Base-by-base conservation (phyloP, 1,284 basidiomycete genomes). In the Rhodotorula sp. region DNA sequence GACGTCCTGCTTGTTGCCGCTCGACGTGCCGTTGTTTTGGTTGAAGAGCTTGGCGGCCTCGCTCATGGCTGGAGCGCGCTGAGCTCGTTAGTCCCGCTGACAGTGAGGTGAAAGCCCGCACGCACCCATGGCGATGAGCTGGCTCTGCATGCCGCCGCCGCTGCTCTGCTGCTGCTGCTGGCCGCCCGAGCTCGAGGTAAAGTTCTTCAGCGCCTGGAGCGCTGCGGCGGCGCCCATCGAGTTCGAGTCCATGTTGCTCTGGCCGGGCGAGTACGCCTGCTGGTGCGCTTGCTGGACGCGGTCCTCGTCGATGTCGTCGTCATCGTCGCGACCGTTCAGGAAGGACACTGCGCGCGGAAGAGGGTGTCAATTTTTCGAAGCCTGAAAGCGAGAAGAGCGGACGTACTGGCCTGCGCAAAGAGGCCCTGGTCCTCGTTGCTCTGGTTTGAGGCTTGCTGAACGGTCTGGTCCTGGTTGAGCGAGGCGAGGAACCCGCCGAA, bases 1-100 rank as follows among this genome's bases (percentile, higher is more conserved):
- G 37, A 78, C 81, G 39, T 80, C 79, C 76, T 82, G 80, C 78
- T 82, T 80, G 32, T 73, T 75, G 29, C 60, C 60, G 54, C 74
- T 72, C 17, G 78, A 75, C 46, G 80, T 72, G n/a, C 81, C 81
- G 46, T 78, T 71, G 67, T 80, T 80, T 72, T 77, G 70, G 75
- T 80, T 77, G 67, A 79, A 77, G 51, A 79, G 65, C 54, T 77
- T 70, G 34, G 75, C 69, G 0, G 80, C 79, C 57, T 80, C 76
- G 54, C 67, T 61, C 78, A 80, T 79, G 44, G 79, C 79, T 71
- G 50, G n/a, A 36, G 36, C 3, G 27, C 19, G 12, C n/a, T n/a
- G n/a, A n/a, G n/a, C n/a, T n/a, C n/a, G n/a, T n/a, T n/a, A 15
- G 19, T 4, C 7, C 5, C 7, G 15, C 6, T 8, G 44, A 41